phyloP scores from a whole-genome alignment of 352 stramenopile genomes.

The Albugo candida region DNA sequence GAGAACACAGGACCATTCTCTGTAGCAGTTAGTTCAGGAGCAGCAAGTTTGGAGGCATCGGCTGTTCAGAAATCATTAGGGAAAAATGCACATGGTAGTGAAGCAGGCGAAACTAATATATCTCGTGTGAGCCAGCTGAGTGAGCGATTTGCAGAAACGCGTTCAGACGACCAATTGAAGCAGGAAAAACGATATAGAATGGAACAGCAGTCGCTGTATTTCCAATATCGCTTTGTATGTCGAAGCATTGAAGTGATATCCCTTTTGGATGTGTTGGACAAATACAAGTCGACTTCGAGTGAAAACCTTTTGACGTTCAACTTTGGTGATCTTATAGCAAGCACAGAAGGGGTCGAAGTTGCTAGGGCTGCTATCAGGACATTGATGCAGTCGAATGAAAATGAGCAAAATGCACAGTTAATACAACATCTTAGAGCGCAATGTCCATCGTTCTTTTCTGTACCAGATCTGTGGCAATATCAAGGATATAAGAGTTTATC shows the following conservation, averaged over 20 bases:
- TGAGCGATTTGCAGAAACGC: slow-evolving; percentile 45
- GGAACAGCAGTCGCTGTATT: slow-evolving; percentile 66
- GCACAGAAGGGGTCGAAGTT: slow-evolving; percentile 27
- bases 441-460: slow-evolving; percentile 67
- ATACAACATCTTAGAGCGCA: slow-evolving; percentile 70
- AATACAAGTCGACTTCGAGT: slow-evolving; percentile 50
- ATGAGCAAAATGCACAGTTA: slow-evolving; percentile 67
- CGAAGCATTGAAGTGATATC: slow-evolving; percentile 67
- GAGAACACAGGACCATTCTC: slow-evolving; percentile 52
- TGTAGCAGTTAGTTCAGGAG: slow-evolving; percentile 28
- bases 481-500: slow-evolving; percentile 72
- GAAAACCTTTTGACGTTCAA: slow-evolving; percentile 36
- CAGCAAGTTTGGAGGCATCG: not conserved
- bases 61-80: not conserved
- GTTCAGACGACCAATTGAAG: slow-evolving; percentile 50
- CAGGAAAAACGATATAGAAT: slow-evolving; percentile 59
- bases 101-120: slow-evolving; percentile 2
- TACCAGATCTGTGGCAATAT: slow-evolving; percentile 64
- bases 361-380: slow-evolving; percentile 63
- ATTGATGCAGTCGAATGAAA: slow-evolving; percentile 38
- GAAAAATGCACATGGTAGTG: not conserved
- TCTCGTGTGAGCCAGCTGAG: slow-evolving; percentile 46
- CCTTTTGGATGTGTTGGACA: slow-evolving; percentile 32
- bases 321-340: slow-evolving; percentile 63
- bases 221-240: slow-evolving; percentile 54